A percentile compares a stretch with the other conserved stretches of the same genome.
phyloP scores from a whole-genome alignment of 2,329 filamentous ascomycete genomes.

The Penicillium italicum region DNA sequence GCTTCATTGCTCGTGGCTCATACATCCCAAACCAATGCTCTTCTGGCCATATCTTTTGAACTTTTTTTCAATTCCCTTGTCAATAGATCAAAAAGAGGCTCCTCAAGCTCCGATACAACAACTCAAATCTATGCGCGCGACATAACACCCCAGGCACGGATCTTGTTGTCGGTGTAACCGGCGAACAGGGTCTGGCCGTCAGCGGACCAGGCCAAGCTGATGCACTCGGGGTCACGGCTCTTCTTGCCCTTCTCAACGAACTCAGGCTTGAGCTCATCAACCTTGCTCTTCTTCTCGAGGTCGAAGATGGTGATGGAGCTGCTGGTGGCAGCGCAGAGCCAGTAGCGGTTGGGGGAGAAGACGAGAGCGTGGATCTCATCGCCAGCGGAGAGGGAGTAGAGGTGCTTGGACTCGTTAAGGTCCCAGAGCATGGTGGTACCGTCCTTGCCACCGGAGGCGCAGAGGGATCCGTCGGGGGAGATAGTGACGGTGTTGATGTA shows the following conservation, averaged over 20 bases:
- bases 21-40: conserved; percentile 41
- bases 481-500: conserved; percentile 99
- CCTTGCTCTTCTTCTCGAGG: conserved; percentile 99
- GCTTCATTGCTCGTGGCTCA: conserved; percentile 47
- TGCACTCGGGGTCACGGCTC: conserved; percentile 97
- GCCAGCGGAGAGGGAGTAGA: conserved; percentile 98
- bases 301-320: conserved; percentile 99
- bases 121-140: conserved; percentile 67
- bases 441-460: conserved; percentile 98
- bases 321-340: conserved; percentile 97
- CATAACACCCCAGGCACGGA: conserved; percentile 97
- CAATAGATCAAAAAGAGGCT: conserved; percentile 30
- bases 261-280: conserved; percentile 99
- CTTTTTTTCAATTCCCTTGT: conserved; percentile 35
- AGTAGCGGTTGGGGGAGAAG: conserved; percentile 99
- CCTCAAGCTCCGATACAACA: conserved; percentile 24
- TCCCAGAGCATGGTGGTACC: conserved; percentile 99
- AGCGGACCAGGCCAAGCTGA: conserved; percentile 94
- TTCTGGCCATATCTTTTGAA: conserved; percentile 31
- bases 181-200: conserved; percentile 99
- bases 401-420: conserved; percentile 99
- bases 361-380: conserved; percentile 99
- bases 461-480: conserved; percentile 98
- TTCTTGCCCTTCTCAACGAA: conserved; percentile 96
- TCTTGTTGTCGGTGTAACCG: conserved; percentile 99